phyloP scores from a whole-genome alignment of 1,284 basidiomycete species.

The Cystobasidiaceae sp. region DNA sequence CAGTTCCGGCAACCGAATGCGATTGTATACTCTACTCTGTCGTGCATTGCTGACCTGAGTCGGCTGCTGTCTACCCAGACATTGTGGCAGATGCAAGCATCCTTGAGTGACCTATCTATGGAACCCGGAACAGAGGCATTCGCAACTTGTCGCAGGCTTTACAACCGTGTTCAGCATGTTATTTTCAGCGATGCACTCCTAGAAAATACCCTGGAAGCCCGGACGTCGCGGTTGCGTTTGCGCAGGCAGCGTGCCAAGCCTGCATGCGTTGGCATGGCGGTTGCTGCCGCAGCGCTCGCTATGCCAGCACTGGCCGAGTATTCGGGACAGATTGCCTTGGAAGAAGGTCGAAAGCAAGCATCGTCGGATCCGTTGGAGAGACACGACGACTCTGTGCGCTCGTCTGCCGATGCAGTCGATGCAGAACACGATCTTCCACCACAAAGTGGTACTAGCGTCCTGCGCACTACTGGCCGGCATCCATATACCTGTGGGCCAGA shows the following conservation, averaged over 20 bases:
- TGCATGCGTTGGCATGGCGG: constrained; percentile 75
- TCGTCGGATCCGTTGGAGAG: constrained; percentile 47
- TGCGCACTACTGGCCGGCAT: too few relatives aligned
- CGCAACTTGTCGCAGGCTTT: constrained; percentile 81
- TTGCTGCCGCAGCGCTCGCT: constrained; percentile 73
- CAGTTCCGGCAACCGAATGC: too few relatives aligned
- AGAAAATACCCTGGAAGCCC: constrained; percentile 44
- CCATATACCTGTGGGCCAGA: too few relatives aligned
- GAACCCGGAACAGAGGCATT: constrained; percentile 68
- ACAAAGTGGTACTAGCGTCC: too few relatives aligned
- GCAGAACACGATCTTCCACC: too few relatives aligned
- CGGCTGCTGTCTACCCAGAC: constrained; percentile 59
- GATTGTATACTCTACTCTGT: too few relatives aligned
- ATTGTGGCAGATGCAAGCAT: constrained; percentile 95
- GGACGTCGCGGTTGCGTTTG: constrained; percentile 1
- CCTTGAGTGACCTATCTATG: constrained; percentile 74
- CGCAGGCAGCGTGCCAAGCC: constrained; percentile 2
- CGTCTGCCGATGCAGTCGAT: too few relatives aligned
- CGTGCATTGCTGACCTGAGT: too few relatives aligned
- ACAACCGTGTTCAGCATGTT: constrained; percentile 92
- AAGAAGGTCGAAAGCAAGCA: constrained; percentile 68
- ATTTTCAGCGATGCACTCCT: constrained; percentile 85
- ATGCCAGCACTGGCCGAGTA: constrained; percentile 61
- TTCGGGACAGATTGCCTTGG: constrained; percentile 79
- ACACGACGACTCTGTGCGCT: too few relatives aligned